Evolutionary conservation across 768 basidiomycete genomes (phyloP).

Genomic region (Suillus subaureus): DNA sequence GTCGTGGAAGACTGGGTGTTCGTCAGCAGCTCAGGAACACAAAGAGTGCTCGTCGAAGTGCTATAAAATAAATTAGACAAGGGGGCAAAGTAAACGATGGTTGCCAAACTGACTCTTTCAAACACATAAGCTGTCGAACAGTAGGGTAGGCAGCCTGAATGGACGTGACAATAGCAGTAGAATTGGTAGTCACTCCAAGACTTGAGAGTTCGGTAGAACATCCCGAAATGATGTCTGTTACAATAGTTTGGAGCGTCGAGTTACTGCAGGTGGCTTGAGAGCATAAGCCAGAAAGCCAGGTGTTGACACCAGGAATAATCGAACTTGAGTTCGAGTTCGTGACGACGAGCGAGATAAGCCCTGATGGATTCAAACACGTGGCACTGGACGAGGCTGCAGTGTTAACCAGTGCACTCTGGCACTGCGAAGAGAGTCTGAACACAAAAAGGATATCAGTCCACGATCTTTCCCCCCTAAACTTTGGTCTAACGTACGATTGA

Average conservation of each 20-base stretch:
- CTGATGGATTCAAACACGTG: constrained; percentile 43
- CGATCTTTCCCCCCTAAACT: constrained; percentile 5
- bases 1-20: constrained; percentile 45
- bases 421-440: constrained; percentile 46
- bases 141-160: constrained; percentile 61
- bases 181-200: constrained; percentile 23
- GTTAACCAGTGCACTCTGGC: constrained; percentile 46
- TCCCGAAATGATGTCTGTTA: constrained; percentile 53
- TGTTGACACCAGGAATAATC: constrained; percentile 48
- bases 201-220: constrained; percentile 45
- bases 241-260: constrained; percentile 54
- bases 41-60: constrained; percentile 46
- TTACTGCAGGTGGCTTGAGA: constrained; percentile 57
- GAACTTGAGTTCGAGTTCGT: constrained; percentile 33
- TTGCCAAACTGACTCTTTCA: constrained; percentile 58
- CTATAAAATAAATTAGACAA: constrained; percentile 19
- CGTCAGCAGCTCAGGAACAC: constrained; percentile 58
- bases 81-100: neutral
- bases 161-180: constrained; percentile 31
- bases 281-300: constrained; percentile 65
- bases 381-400: constrained; percentile 42
- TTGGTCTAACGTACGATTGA: constrained; percentile 41
- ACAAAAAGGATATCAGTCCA: neutral
- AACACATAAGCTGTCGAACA: constrained; percentile 56
- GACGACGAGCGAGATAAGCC: constrained; percentile 30